phyloP scores from a whole-genome alignment of 2,329 filamentous ascomycete species.

The Xylariaceae sp. region DNA sequence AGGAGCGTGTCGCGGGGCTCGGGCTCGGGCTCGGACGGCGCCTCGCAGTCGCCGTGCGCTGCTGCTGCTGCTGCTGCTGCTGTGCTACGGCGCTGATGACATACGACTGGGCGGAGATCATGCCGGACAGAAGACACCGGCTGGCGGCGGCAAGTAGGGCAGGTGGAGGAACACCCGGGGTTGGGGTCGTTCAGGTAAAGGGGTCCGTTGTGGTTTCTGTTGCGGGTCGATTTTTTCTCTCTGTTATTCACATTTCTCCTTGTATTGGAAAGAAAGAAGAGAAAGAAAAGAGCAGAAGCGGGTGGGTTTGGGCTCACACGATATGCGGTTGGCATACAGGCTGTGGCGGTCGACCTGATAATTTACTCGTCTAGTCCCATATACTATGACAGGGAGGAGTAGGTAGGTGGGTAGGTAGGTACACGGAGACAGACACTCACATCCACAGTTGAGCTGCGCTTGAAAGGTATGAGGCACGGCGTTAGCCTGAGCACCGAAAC shows the following conservation, averaged over 20 bases:
- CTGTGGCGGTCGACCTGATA: not conserved
- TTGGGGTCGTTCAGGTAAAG: not conserved
- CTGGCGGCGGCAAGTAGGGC: not conserved
- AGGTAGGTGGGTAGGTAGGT: not conserved
- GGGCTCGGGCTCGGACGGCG: too few relatives aligned
- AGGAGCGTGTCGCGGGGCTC: slow-evolving; percentile 4
- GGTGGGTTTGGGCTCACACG: too few relatives aligned
- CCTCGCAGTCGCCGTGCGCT: too few relatives aligned
- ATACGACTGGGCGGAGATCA: too few relatives aligned
- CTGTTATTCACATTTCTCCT: not conserved
- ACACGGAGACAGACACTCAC: not conserved
- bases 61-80: too few relatives aligned
- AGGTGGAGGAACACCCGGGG: too few relatives aligned
- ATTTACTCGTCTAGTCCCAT: not conserved
- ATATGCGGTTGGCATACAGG: not conserved
- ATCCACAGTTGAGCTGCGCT: not conserved
- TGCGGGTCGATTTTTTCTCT: not conserved
- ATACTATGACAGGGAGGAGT: not conserved
- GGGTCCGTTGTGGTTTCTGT: slow-evolving; percentile 11
- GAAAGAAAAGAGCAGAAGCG: too few relatives aligned
- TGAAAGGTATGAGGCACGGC: not conserved
- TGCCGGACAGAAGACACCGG: too few relatives aligned
- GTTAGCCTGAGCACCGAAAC: not conserved
- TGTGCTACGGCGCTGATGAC: too few relatives aligned
- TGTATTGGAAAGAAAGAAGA: not conserved